These are phyloP conservation scores for Penicillium sp. DNA, from an alignment of 2,329 filamentous ascomycete species.

Conservation along the genomic window DNA sequence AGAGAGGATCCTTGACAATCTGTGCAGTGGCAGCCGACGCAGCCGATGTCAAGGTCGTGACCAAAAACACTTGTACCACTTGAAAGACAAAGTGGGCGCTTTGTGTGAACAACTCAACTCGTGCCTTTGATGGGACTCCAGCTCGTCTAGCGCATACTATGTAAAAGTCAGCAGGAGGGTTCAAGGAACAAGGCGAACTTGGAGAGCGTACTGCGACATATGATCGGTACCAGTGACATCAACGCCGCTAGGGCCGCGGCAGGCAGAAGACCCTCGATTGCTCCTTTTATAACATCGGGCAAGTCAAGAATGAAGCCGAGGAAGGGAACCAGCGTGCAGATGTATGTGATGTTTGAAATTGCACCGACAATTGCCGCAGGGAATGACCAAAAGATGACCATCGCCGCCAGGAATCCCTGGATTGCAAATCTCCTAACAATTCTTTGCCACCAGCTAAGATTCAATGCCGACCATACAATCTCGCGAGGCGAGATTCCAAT, in stretches of 20 bases:
- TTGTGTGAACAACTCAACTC: constrained; percentile 85
- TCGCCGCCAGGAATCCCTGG: constrained; percentile 66
- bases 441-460: constrained; percentile 79
- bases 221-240: constrained; percentile 80
- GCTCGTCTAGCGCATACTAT: constrained; percentile 72
- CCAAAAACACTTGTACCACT: constrained; percentile 85
- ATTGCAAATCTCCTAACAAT: constrained; percentile 70
- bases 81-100: constrained; percentile 74
- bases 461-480: constrained; percentile 83
- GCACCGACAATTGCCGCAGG: constrained; percentile 76
- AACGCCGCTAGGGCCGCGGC: constrained; percentile 75
- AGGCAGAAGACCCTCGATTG: constrained; percentile 81
- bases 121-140: constrained; percentile 75
- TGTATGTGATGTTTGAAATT: constrained; percentile 79
- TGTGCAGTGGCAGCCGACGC: constrained; percentile 69
- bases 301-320: constrained; percentile 73
- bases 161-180: constrained; percentile 5
- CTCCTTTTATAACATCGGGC: constrained; percentile 68
- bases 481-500: constrained; percentile 80
- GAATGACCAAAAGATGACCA: constrained; percentile 85
- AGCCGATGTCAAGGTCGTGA: constrained; percentile 79
- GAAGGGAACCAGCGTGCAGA: constrained; percentile 56
- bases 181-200: neutral
- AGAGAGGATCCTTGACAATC: constrained; percentile 64
- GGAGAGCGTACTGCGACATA: constrained; percentile 66